These are phyloP conservation scores for Exophiala alcalophila DNA, from an alignment of 2,329 filamentous ascomycete genomes.

Conservation along the genomic window DNA sequence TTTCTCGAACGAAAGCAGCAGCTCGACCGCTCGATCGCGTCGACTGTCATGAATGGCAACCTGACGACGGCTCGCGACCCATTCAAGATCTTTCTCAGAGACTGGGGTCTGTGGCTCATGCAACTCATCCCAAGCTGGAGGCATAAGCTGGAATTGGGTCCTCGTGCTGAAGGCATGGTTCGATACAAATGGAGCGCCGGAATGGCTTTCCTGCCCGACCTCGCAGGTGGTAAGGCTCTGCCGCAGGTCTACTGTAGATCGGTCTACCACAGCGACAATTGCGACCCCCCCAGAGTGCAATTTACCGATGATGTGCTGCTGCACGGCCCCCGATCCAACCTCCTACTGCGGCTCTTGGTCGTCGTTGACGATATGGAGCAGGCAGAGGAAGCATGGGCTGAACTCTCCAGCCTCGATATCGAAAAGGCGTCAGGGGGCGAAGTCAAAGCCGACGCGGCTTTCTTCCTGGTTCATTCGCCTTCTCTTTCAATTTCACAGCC, in stretches of 20 bases:
- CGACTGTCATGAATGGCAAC: slow-evolving; percentile 36
- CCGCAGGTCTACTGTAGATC: slow-evolving; percentile 37
- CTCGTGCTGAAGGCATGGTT: slow-evolving; percentile 33
- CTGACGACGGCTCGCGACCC: slow-evolving; percentile 33
- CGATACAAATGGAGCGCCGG: slow-evolving; percentile 32
- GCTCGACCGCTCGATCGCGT: slow-evolving; percentile 35
- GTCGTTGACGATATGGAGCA: slow-evolving; percentile 12
- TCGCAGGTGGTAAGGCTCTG: slow-evolving; percentile 34
- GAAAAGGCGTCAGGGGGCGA: slow-evolving; percentile 8
- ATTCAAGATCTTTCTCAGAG: slow-evolving; percentile 34
- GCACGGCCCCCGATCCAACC: slow-evolving; percentile 1
- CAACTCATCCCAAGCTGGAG: slow-evolving; percentile 35
- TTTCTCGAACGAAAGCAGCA: slow-evolving; percentile 39
- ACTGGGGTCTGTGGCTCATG: slow-evolving; percentile 35
- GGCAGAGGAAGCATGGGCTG: slow-evolving; percentile 31
- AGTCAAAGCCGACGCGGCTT: slow-evolving; percentile 17
- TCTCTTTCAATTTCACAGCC: neutral
- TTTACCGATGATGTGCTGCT: slow-evolving; percentile 39
- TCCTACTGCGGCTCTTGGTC: slow-evolving; percentile 15
- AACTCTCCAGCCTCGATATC: slow-evolving; percentile 30
- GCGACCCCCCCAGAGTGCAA: slow-evolving; percentile 6
- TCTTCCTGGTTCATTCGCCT: slow-evolving; percentile 11
- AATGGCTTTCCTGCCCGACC: slow-evolving; percentile 35
- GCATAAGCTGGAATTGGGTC: slow-evolving; percentile 33
- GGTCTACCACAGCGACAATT: neutral